A percentile compares a stretch with the other conserved stretches of the same genome.
Evolutionary conservation across 108 stramenopile genomes (phyloP).

Genomic region (Cyclotella baltica): DNA sequence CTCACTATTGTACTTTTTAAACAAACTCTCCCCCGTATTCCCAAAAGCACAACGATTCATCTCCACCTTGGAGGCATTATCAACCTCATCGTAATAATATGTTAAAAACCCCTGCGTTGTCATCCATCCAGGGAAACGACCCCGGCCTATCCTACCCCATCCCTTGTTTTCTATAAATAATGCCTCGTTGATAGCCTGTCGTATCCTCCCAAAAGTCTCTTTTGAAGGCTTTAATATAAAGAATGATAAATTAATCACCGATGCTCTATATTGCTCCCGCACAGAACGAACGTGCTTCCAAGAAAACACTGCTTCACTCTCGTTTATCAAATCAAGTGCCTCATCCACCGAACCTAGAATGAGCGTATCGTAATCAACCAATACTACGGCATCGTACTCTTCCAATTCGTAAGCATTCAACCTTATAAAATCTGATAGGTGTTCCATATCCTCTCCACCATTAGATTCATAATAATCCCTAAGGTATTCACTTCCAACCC

Average conservation of each 20-base stretch:
- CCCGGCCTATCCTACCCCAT: slow-evolving; percentile 61
- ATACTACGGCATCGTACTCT: slow-evolving; percentile 42
- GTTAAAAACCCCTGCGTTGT: slow-evolving; percentile 73
- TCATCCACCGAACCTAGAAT: slow-evolving; percentile 41
- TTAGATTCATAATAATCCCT: slow-evolving; percentile 6
- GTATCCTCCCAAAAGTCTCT: slow-evolving; percentile 16
- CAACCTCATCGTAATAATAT: slow-evolving; percentile 68
- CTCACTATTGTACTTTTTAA: not conserved
- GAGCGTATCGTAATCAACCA: slow-evolving; percentile 55
- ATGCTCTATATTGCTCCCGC: slow-evolving; percentile 21
- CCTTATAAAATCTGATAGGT: slow-evolving; percentile 35
- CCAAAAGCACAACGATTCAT: slow-evolving; percentile 70
- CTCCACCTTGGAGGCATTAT: slow-evolving; percentile 60
- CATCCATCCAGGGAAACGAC: slow-evolving; percentile 67
- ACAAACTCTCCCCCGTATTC: slow-evolving; percentile 54
- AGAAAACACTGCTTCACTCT: slow-evolving; percentile 46
- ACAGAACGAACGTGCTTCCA: slow-evolving; percentile 45
- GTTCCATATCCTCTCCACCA: slow-evolving; percentile 4
- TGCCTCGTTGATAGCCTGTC: slow-evolving; percentile 5
- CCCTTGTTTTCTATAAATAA: slow-evolving; percentile 45
- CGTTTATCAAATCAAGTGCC: slow-evolving; percentile 38
- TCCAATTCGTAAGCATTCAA: slow-evolving; percentile 44
- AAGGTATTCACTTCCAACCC: slow-evolving; percentile 33
- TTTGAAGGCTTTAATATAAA: slow-evolving; percentile 48
- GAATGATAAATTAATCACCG: slow-evolving; percentile 52